Evolutionary conservation across 2,329 filamentous ascomycete species (phyloP), one percentile per base, ranked within the genome.

Genomic region (Neopestalotiopsis rosae): DNA sequence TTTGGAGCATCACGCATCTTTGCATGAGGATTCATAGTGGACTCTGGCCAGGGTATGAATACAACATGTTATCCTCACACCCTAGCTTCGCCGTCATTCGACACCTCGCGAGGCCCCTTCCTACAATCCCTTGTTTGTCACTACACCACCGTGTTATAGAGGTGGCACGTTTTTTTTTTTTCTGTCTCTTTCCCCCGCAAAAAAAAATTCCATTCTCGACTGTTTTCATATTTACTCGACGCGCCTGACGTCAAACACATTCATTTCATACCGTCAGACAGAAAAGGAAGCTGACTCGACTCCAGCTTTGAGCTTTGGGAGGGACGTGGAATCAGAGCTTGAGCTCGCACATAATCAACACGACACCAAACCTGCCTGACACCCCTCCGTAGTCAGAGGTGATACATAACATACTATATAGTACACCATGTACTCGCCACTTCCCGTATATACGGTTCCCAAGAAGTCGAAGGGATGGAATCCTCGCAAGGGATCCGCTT

Each of bases 11-110:
- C 71, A 74, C 74, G 77, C 76, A 42, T 62, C 59, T 62, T 62
- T 34, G 59, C 59, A 79, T 78, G 72, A 77, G 72, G 73, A 73
- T 74, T 74, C 71, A 75, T 74, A 74, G 72, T 71, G 72, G 59
- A 63, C 40, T 62, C 71, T 72, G 17, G 68, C 71, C 74, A 74
- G 74, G 74, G 71, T 72, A 69, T 68, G 73, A 7, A 20, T 20
- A 52, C 72, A 71, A 3, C 72, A 74, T 73, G 74, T 70, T 74
- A 72, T 73, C 71, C 73, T 76, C 75, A 72, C 73, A 73, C 72
- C 73, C 69, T 59, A 49, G 72, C 69, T 72, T 69, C 17, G 45
- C 72, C 72, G 73, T 73, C 74, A 70, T 69, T 69, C 66, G 70
- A 72, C 71, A 70, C 70, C 70, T 74, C 75, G n/a, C 32, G 17